Evolutionary conservation across 2,329 filamentous ascomycete genomes (phyloP).

Genomic region (Fusarium paranaense): DNA sequence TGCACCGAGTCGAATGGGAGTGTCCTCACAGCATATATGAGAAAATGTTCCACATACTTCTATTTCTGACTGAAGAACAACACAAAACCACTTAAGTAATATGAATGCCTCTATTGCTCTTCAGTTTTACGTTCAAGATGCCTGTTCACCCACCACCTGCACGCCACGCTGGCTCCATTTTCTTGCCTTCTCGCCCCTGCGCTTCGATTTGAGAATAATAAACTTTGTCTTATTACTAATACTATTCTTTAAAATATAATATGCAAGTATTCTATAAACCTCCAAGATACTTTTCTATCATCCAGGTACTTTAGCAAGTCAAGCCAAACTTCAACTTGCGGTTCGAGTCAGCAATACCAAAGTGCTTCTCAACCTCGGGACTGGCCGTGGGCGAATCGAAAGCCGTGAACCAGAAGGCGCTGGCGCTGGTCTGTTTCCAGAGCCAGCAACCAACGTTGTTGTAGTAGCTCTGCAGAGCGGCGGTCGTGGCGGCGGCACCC

Average conservation of each 20-base stretch:
- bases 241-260: not conserved
- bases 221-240: not conserved
- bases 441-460: conserved; percentile 38
- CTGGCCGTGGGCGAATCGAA: conserved; percentile 30
- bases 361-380: conserved; percentile 41
- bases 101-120: no score
- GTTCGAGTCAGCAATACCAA: conserved; percentile 35
- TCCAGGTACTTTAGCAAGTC: conserved; percentile 25
- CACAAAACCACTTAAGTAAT: no score
- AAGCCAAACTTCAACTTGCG: conserved; percentile 42
- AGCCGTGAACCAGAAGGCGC: conserved; percentile 42
- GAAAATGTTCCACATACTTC: no score
- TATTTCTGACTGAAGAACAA: no score
- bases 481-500: conserved; percentile 25
- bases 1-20: no score
- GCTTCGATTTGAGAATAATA: not conserved
- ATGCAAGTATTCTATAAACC: not conserved
- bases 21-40: no score
- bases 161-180: no score
- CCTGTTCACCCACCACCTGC: no score
- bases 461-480: conserved; percentile 35
- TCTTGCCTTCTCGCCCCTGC: not conserved
- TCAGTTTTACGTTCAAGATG: no score
- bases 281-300: not conserved
- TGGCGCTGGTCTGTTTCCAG: conserved; percentile 30